Percentiles rank a stretch among this genome's conserved stretches.
phyloP scores from a whole-genome alignment of 2,329 filamentous ascomycete genomes.

The Bretziella fagacearum region DNA sequence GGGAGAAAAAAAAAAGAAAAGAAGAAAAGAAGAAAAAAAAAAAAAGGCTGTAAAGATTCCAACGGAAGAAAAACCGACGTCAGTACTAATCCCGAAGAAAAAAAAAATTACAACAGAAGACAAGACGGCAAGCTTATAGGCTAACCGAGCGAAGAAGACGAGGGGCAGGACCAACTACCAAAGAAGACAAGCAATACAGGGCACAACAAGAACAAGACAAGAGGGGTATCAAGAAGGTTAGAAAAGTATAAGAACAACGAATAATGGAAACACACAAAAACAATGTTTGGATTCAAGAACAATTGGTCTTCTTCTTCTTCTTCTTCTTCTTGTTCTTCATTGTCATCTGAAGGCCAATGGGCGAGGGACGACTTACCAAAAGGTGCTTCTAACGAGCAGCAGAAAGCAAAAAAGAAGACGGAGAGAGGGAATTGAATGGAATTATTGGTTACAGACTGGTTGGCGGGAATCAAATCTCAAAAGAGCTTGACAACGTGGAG shows the following conservation, averaged over 20 bases:
- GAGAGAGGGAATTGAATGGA: not conserved
- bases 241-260: too few species aligned
- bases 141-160: too few species aligned
- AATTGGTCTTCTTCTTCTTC: too few species aligned
- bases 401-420: not conserved
- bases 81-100: conserved; percentile 17
- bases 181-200: too few species aligned
- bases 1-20: conserved; percentile 17
- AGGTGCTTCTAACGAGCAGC: conserved; percentile 10
- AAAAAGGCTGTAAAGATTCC: conserved; percentile 12
- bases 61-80: conserved; percentile 19
- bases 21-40: conserved; percentile 13
- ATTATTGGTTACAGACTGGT: not conserved
- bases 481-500: not conserved
- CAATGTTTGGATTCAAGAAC: too few species aligned
- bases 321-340: too few species aligned
- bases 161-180: too few species aligned
- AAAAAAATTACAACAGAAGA: not conserved
- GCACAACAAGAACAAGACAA: too few species aligned
- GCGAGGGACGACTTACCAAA: not conserved
- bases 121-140: not conserved
- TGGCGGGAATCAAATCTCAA: not conserved
- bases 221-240: too few species aligned
- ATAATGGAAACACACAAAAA: too few species aligned
- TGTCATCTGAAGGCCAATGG: not conserved